Percentiles rank a stretch among this genome's conserved stretches.
Conservation (phyloP, 1,284 basidiomycete species). For the Trichosporon faecale region DNA sequence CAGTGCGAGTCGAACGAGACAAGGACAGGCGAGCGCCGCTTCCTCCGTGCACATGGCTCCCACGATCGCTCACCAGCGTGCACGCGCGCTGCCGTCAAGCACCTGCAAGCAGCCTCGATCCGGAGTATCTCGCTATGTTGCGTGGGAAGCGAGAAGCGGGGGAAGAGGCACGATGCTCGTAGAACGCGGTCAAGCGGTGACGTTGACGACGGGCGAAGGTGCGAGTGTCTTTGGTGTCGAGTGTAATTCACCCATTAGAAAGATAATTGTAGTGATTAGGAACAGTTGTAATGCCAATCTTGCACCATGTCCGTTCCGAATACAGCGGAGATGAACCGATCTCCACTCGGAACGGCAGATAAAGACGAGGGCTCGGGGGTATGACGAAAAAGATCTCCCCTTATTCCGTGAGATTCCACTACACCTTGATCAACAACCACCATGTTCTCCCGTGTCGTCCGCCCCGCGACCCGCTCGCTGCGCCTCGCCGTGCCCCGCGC, state of each 20-base stretch:
- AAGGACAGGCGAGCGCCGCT: too few relatives aligned
- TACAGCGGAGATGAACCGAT: constrained; percentile 26
- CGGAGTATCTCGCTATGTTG: too few relatives aligned
- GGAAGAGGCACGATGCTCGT: background rate
- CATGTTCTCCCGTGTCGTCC: constrained; percentile 3
- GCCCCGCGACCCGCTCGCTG: background rate
- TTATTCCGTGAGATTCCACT: background rate
- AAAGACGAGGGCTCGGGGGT: background rate
- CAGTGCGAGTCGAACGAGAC: too few relatives aligned
- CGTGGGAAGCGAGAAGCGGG: background rate
- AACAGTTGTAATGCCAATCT: background rate
- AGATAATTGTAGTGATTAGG: background rate
- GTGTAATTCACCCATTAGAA: too few relatives aligned
- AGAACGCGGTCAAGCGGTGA: background rate
- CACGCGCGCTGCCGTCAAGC: too few relatives aligned
- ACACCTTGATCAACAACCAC: background rate
- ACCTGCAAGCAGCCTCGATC: too few relatives aligned
- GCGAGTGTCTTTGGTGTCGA: background rate
- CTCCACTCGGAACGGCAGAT: background rate
- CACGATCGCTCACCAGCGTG: background rate
- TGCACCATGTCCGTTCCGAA: background rate
- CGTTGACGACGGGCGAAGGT: background rate
- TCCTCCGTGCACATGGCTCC: too few relatives aligned
- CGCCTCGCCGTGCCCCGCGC: background rate
- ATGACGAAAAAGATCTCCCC: background rate